phyloP scores from a whole-genome alignment of 805 yeast species.

The Saturnispora silvae region DNA sequence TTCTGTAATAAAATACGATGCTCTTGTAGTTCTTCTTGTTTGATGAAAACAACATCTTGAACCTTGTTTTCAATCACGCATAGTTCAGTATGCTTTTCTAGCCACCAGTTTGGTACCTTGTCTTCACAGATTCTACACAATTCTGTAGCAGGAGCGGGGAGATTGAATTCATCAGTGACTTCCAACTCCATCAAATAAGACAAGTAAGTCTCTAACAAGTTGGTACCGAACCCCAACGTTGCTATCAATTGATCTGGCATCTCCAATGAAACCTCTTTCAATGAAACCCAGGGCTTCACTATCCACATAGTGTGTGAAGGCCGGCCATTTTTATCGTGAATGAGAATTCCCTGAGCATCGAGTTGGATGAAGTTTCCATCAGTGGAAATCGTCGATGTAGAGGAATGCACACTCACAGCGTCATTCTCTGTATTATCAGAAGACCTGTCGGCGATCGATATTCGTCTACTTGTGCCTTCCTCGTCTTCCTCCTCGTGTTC shows the following conservation, averaged over 20 bases:
- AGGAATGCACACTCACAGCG: slow-evolving; percentile 21
- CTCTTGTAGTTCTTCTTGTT: slow-evolving; percentile 70
- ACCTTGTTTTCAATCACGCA: slow-evolving; percentile 80
- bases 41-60: slow-evolving; percentile 60
- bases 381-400: slow-evolving; percentile 32
- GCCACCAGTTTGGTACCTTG: slow-evolving; percentile 91
- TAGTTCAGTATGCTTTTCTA: slow-evolving; percentile 80
- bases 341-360: slow-evolving; percentile 89
- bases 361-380: slow-evolving; percentile 58
- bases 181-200: slow-evolving; percentile 53
- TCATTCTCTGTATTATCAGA: slow-evolving; percentile 16
- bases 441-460: not conserved
- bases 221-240: slow-evolving; percentile 81
- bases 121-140: slow-evolving; percentile 90
- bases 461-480: not conserved
- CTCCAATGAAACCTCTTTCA: slow-evolving; percentile 51
- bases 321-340: slow-evolving; percentile 48
- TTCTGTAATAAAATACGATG: slow-evolving; percentile 44
- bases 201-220: slow-evolving; percentile 68
- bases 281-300: slow-evolving; percentile 61
- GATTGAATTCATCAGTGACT: slow-evolving; percentile 46
- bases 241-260: slow-evolving; percentile 63
- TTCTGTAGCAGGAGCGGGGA: slow-evolving; percentile 74
- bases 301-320: slow-evolving; percentile 92
- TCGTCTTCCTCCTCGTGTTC: not conserved